Evolutionary conservation across 2,329 filamentous ascomycete genomes (phyloP).

Genomic region (Penicillium sp.): DNA sequence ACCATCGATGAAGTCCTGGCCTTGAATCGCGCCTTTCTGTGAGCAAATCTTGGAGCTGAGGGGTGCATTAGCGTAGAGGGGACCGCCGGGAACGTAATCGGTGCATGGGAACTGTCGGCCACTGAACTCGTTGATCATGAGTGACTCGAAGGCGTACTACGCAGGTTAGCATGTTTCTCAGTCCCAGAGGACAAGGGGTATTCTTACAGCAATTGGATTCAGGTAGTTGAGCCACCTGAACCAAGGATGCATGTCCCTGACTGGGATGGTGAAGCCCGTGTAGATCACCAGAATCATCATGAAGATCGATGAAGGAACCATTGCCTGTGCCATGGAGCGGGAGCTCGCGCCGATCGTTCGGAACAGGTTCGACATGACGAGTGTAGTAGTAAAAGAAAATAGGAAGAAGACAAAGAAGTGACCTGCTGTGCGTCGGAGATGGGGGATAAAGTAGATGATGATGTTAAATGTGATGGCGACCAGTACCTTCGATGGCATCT

Average conservation of each 20-base stretch:
- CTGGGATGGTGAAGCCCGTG: conserved; percentile 50
- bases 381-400: conserved; percentile 69
- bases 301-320: conserved; percentile 58
- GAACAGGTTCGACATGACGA: conserved; percentile 86
- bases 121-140: conserved; percentile 84
- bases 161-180: not conserved
- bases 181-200: not conserved
- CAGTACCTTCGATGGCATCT: conserved; percentile 76
- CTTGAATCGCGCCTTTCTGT: conserved; percentile 59
- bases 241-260: conserved; percentile 73
- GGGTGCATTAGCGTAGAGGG: conserved; percentile 43
- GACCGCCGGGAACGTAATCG: conserved; percentile 47
- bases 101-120: conserved; percentile 59
- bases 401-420: conserved; percentile 86
- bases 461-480: conserved; percentile 77
- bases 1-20: conserved; percentile 57
- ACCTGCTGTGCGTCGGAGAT: conserved; percentile 71
- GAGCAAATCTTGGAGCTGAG: conserved; percentile 56
- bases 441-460: conserved; percentile 82
- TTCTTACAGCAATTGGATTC: conserved; percentile 64
- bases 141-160: conserved; percentile 73
- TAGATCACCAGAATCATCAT: conserved; percentile 50
- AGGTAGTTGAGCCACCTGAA: conserved; percentile 82
- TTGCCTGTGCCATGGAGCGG: conserved; percentile 62
- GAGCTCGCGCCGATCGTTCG: conserved; percentile 75